Percentiles rank a stretch among this genome's conserved stretches.
Evolutionary conservation across 1,284 basidiomycete species (phyloP).

Genomic region (Microbotryum violaceum): DNA sequence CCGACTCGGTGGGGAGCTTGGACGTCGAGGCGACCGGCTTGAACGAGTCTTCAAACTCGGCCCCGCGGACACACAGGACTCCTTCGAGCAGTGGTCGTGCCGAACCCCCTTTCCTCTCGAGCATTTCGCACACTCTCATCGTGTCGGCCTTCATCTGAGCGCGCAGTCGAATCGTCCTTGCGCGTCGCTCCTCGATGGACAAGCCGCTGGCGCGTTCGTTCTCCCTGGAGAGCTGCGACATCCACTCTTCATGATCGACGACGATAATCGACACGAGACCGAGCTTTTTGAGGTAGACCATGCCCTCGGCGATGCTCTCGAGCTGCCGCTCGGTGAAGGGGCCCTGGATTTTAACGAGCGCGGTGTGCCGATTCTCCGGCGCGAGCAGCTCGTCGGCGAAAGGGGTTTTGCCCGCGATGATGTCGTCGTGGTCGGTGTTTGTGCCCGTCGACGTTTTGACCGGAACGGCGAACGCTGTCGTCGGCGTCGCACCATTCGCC

Average conservation of each 20-base stretch:
- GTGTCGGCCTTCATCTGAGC: slow-evolving; percentile 65
- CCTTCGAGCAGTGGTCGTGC: slow-evolving; percentile 81
- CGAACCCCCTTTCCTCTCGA: slow-evolving; percentile 74
- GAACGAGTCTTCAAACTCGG: slow-evolving; percentile 52
- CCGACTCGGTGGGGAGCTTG: slow-evolving; percentile 4
- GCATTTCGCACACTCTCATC: slow-evolving; percentile 57
- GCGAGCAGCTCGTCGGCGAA: slow-evolving; percentile 69
- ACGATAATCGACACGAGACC: slow-evolving; percentile 92
- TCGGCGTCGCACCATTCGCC: slow-evolving; percentile 34
- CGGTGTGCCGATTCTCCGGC: slow-evolving; percentile 71
- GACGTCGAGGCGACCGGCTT: slow-evolving; percentile 27
- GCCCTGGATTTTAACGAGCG: slow-evolving; percentile 93
- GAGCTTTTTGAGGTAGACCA: slow-evolving; percentile 91
- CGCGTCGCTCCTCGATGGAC: slow-evolving; percentile 36
- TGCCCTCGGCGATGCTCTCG: slow-evolving; percentile 82
- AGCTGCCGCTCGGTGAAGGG: slow-evolving; percentile 94
- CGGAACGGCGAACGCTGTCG: slow-evolving; percentile 29
- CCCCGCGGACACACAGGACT: slow-evolving; percentile 67
- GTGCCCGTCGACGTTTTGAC: slow-evolving; percentile 33
- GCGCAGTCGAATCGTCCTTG: slow-evolving; percentile 41
- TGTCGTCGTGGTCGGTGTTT: slow-evolving; percentile 36
- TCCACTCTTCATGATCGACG: slow-evolving; percentile 76
- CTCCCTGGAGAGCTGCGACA: slow-evolving; percentile 50
- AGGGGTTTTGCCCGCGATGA: slow-evolving; percentile 43
- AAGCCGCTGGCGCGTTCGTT: neutral